Percentiles rank a stretch among this genome's conserved stretches.
These are phyloP conservation scores for Erythrophleum fordii DNA, from an alignment of 306 rosid species.

Conservation along the genomic window DNA sequence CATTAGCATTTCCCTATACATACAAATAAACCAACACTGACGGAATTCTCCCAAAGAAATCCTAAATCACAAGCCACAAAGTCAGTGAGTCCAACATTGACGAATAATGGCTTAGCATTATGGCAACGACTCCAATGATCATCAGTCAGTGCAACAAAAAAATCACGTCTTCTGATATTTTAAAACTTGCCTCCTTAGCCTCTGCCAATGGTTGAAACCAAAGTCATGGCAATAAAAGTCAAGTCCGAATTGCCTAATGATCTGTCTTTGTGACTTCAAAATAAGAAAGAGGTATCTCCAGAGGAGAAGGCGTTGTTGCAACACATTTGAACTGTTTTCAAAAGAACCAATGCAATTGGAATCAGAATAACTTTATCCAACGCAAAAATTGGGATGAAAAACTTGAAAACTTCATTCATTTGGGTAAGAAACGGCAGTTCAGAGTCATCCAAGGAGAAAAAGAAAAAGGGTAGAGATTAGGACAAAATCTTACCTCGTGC, in stretches of 20 bases:
- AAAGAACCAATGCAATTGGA: slow-evolving; percentile 22
- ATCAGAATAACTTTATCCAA: slow-evolving; percentile 30
- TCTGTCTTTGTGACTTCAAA: slow-evolving; percentile 49
- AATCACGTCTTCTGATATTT: neutral
- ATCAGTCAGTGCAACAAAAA: slow-evolving; percentile 18
- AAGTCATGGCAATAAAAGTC: neutral
- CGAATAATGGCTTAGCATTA: slow-evolving; percentile 29
- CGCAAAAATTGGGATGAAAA: neutral
- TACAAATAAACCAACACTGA: neutral
- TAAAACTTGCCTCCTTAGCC: slow-evolving; percentile 3
- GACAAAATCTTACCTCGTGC: slow-evolving; percentile 61
- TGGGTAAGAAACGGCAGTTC: neutral
- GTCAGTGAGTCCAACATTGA: slow-evolving; percentile 36
- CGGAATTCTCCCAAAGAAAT: slow-evolving; percentile 32
- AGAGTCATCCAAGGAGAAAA: too few species aligned
- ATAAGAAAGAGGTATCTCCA: slow-evolving; percentile 67
- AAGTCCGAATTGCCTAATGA: slow-evolving; percentile 21
- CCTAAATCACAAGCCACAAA: slow-evolving; percentile 35
- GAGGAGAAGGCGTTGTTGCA: slow-evolving; percentile 76
- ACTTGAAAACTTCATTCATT: neutral
- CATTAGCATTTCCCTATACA: slow-evolving; percentile 40
- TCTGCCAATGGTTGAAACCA: slow-evolving; percentile 29
- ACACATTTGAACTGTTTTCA: slow-evolving; percentile 74
- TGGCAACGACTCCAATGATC: slow-evolving; percentile 29
- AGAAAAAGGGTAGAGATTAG: neutral